A percentile compares a stretch with the other conserved stretches of the same genome.
Evolutionary conservation across 2,329 filamentous ascomycete species (phyloP).

Genomic region (Colletotrichum spinosum): DNA sequence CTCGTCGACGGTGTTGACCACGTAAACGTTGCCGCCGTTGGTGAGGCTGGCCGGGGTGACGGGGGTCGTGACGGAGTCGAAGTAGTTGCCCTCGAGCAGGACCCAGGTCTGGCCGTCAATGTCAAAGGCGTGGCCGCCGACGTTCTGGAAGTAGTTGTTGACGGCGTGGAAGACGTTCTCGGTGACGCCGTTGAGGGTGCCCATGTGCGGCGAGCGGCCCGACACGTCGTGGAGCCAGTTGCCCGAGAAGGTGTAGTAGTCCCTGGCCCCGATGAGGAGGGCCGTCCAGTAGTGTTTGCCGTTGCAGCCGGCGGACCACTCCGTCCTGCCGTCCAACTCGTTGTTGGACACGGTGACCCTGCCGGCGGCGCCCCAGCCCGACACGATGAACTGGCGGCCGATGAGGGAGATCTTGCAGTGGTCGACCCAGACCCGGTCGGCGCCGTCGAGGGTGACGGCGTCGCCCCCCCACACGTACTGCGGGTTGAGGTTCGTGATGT

Average conservation of each 20-base stretch:
- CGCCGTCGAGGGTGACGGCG: constrained; percentile 52
- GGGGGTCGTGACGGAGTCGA: constrained; percentile 53
- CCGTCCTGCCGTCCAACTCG: constrained; percentile 51
- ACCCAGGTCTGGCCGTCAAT: constrained; percentile 53
- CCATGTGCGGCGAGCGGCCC: constrained; percentile 44
- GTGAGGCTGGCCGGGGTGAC: constrained; percentile 45
- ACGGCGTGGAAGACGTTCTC: constrained; percentile 41
- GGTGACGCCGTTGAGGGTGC: constrained; percentile 29
- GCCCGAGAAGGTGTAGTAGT: constrained; percentile 40
- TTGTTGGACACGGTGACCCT: constrained; percentile 51
- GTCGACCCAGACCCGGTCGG: constrained; percentile 45
- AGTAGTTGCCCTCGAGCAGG: constrained; percentile 48
- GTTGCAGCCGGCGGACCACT: constrained; percentile 45
- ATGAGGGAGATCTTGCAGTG: constrained; percentile 54
- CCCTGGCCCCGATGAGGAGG: constrained; percentile 45
- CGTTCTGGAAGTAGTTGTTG: constrained; percentile 46
- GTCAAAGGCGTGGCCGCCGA: constrained; percentile 61
- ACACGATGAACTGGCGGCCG: constrained; percentile 54
- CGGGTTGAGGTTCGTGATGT: constrained; percentile 57
- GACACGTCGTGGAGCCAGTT: constrained; percentile 45
- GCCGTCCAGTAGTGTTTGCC: constrained; percentile 47
- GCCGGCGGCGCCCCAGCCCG: constrained; percentile 47
- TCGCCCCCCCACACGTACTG: constrained; percentile 45
- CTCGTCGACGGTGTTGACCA: constrained; percentile 42
- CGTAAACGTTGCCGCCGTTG: constrained; percentile 41